These are phyloP conservation scores for Trypanosomatidae sp. DNA, from an alignment of 208 protist genomes.

Conservation along the genomic window DNA sequence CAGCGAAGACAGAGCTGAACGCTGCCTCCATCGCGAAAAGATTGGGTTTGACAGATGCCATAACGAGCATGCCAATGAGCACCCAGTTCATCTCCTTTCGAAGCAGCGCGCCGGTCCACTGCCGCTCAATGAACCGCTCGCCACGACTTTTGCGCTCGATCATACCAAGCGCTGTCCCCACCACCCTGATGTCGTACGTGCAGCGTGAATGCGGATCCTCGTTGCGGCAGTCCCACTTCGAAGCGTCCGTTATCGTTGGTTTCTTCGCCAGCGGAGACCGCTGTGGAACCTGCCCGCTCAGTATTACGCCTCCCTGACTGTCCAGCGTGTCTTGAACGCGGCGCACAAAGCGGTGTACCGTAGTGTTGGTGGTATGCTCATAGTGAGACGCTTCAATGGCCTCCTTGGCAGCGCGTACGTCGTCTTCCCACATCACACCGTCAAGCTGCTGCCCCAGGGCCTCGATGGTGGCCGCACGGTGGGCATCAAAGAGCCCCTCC, in stretches of 20 bases:
- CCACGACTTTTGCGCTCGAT: conserved; percentile 39
- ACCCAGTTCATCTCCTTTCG: conserved; percentile 62
- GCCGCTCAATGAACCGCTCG: conserved; percentile 61
- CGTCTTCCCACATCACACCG: conserved; percentile 71
- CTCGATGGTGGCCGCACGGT: conserved; percentile 68
- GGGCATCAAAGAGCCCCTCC: conserved; percentile 59
- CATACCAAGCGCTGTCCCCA: conserved; percentile 71
- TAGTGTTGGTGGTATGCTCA: conserved; percentile 48
- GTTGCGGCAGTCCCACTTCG: conserved; percentile 81
- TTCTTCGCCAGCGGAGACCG: neutral
- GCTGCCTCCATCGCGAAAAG: conserved; percentile 58
- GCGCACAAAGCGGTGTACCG: conserved; percentile 61
- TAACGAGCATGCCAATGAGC: conserved; percentile 51
- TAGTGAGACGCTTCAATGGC: conserved; percentile 80
- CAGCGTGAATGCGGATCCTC: conserved; percentile 67
- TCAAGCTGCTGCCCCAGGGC: conserved; percentile 69
- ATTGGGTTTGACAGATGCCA: conserved; percentile 63
- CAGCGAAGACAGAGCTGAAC: conserved; percentile 51
- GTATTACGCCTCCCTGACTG: conserved; percentile 23
- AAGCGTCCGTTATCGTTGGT: conserved; percentile 3
- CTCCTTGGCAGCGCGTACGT: conserved; percentile 78
- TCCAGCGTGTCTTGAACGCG: conserved; percentile 58
- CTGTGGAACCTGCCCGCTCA: conserved; percentile 9
- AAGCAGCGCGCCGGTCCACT: conserved; percentile 56
- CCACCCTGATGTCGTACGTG: conserved; percentile 61